A percentile compares a stretch with the other conserved stretches of the same genome.
Conservation (phyloP, 768 basidiomycete species). For the Boletus bicolor region DNA sequence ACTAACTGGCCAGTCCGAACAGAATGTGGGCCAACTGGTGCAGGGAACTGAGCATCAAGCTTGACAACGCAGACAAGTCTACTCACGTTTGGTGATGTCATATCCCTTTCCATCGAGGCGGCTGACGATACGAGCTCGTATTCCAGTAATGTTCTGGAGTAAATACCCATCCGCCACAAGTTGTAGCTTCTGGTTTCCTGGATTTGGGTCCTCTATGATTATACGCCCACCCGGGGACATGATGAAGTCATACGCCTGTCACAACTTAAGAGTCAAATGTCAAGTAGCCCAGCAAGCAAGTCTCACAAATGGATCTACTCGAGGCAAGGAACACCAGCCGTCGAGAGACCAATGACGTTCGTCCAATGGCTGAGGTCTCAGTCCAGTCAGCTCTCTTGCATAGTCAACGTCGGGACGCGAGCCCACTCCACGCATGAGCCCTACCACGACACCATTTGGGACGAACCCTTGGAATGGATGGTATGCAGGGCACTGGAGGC, state of each 20-base stretch:
- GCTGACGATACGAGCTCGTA: constrained; percentile 74
- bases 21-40: constrained; percentile 74
- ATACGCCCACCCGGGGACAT: constrained; percentile 55
- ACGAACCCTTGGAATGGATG: constrained; percentile 38
- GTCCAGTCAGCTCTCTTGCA: constrained; percentile 64
- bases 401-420: constrained; percentile 79
- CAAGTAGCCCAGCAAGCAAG: constrained; percentile 7
- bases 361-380: constrained; percentile 47
- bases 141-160: constrained; percentile 72
- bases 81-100: constrained; percentile 77
- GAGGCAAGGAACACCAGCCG: constrained; percentile 76
- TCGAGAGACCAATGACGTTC: constrained; percentile 57
- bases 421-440: constrained; percentile 66
- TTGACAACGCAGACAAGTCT: not conserved
- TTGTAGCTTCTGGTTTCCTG: constrained; percentile 61
- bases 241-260: constrained; percentile 79
- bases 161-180: constrained; percentile 67
- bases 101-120: constrained; percentile 83
- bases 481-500: constrained; percentile 75
- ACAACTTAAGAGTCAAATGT: not conserved
- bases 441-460: constrained; percentile 33
- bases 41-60: constrained; percentile 2
- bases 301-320: constrained; percentile 64
- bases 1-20: constrained; percentile 80
- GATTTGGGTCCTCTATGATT: constrained; percentile 67